phyloP scores from a whole-genome alignment of 371 early-diverging fungal species.

The Apophysomyces elegans region DNA sequence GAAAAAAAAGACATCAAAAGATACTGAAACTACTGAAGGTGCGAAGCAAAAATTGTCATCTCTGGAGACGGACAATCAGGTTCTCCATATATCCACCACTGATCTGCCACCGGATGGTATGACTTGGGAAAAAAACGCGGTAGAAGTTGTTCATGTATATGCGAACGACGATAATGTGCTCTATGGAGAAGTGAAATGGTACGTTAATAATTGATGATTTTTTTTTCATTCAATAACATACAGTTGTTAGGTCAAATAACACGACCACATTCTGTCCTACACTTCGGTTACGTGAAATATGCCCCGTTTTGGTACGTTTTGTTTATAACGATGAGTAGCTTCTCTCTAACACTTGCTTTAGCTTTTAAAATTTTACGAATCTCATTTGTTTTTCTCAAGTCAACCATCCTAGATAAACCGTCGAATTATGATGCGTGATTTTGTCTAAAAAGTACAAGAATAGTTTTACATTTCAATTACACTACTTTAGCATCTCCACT shows the following conservation, averaged over 20 bases:
- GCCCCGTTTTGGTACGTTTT: constrained; percentile 3
- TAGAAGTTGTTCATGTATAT: constrained; percentile 4
- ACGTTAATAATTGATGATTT: not conserved
- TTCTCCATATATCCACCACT: not conserved
- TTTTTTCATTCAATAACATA: not conserved
- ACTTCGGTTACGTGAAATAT: constrained; percentile 2
- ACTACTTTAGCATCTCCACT: no score
- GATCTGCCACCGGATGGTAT: not conserved
- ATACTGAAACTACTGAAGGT: not conserved
- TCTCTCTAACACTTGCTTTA: not conserved
- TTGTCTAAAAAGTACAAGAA: no score
- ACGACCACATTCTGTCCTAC: constrained; percentile 3
- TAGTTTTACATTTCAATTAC: no score
- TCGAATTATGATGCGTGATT: no score
- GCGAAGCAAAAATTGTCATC: not conserved
- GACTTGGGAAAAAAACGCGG: constrained; percentile 1
- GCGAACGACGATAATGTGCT: not conserved
- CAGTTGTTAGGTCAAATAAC: not conserved
- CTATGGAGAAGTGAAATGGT: constrained; percentile 9
- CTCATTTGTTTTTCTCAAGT: constrained; percentile 1
- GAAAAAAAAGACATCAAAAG: not conserved
- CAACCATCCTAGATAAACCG: not conserved
- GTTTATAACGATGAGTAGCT: not conserved
- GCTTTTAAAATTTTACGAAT: not conserved
- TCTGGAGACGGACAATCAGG: not conserved